Conservation (phyloP, 2,329 filamentous ascomycete species). For the Lecanicillium sp. region DNA sequence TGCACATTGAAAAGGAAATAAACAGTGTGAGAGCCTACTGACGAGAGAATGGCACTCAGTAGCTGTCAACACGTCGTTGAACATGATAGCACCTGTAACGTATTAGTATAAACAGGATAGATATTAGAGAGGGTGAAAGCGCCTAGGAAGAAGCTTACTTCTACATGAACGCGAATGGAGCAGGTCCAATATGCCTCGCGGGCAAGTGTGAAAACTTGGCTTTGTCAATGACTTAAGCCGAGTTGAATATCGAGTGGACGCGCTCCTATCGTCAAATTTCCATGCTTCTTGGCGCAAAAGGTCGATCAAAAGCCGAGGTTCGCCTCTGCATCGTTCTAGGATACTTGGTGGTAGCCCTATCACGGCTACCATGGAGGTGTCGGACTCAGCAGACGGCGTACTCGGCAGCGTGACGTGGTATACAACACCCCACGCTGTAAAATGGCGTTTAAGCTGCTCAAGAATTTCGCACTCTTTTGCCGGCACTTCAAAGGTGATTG, state of each 20-base stretch:
- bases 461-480: conserved; percentile 53
- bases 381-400: no score
- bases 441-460: conserved; percentile 40
- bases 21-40: conserved; percentile 47
- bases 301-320: conserved; percentile 64
- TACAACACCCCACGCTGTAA: conserved; percentile 66
- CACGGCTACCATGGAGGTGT: conserved; percentile 34
- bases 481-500: conserved; percentile 58
- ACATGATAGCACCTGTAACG: conserved; percentile 62
- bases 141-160: conserved; percentile 34
- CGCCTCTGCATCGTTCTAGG: conserved; percentile 62
- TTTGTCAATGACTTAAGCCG: conserved; percentile 1
- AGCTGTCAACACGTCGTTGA: conserved; percentile 59
- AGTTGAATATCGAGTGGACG: neutral
- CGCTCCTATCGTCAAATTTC: conserved; percentile 43
- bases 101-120: no score
- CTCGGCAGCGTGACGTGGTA: conserved; percentile 37
- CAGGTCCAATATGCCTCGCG: conserved; percentile 66
- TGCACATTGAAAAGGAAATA: conserved; percentile 76
- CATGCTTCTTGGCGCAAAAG: conserved; percentile 70
- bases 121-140: conserved; percentile 8
- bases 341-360: conserved; percentile 61
- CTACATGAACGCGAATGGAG: conserved; percentile 69
- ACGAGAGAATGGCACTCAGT: conserved; percentile 54
- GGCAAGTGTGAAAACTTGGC: conserved; percentile 56